Evolutionary conservation across 495 filamentous ascomycete species (phyloP), one percentile per base, ranked within the genome.

Genomic region (Podospora sp.): DNA sequence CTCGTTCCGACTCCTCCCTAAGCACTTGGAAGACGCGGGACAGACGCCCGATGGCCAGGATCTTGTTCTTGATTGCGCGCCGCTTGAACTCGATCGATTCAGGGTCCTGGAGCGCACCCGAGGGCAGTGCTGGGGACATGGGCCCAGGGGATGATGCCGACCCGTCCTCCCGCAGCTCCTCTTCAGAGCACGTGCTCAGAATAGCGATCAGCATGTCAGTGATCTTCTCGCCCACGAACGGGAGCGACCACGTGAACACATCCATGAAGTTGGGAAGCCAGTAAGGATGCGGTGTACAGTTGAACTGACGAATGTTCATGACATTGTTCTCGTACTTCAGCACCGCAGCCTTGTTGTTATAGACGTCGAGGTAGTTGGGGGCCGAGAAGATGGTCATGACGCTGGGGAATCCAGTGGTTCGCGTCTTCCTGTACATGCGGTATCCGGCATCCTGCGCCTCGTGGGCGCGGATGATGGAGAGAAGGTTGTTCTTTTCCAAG

Each of bases 211-310:
- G 88, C 95, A 99, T 99, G 73, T 99, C 95, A 33, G 95, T 98
- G 72, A 99, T 97, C 84, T 99, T 99, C 80, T 99, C 95, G 68
- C 95, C 96, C 52, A 99, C 95, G 81, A 99, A 99, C 1, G 95
- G 95, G 58, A 99, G 83, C 33, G 95, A 98, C 95, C 95, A 99
- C 50, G 95, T 99, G 79, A 99, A 97, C 60, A 99, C 95, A 75
- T 99, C 95, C 95, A 99, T 99, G 78, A 99, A 99, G 81, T 99
- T 99, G 55, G 95, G 95, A 40, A 99, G 87, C 95, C 95, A 99
- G 80, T 98, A 99, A 18, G 95, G 95, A 79, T 99, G 95, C 7
- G 95, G 95, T 35, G 95, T 97, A 87, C 95, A 99, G 80, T 99
- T 99, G 82, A 99, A 99, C 77, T 99, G 95, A 29, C 95, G 87